Evolutionary conservation across 2,329 filamentous ascomycete genomes (phyloP).

Genomic region (Alternaria sp.): DNA sequence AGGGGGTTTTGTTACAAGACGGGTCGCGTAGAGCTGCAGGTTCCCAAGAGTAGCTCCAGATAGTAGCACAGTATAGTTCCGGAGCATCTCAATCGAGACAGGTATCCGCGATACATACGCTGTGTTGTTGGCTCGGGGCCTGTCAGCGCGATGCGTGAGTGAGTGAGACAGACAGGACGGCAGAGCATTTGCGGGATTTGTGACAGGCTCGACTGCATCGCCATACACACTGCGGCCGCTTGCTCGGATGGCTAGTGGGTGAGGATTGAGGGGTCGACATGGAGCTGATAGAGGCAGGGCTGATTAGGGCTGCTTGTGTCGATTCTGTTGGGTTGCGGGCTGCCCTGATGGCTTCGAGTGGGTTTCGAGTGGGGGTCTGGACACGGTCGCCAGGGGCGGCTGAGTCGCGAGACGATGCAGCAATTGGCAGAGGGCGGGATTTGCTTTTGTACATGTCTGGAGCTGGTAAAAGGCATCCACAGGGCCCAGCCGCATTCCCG

Average conservation of each 20-base stretch:
- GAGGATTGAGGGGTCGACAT: not conserved
- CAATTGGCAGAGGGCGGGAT: conserved; percentile 9
- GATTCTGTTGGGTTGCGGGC: conserved; percentile 1
- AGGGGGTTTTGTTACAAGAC: conserved; percentile 18
- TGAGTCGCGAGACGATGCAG: conserved; percentile 7
- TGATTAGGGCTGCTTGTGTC: not conserved
- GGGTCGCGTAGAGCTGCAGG: conserved; percentile 15
- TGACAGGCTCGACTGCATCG: conserved; percentile 10
- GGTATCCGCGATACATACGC: conserved; percentile 15
- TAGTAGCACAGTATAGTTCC: conserved; percentile 8
- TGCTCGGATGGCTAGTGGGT: conserved; percentile 3
- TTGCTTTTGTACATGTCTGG: conserved; percentile 9
- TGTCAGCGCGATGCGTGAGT: not conserved
- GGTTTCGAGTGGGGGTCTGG: conserved; percentile 6
- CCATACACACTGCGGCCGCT: conserved; percentile 2
- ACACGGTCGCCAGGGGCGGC: conserved; percentile 1
- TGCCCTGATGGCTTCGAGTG: conserved; percentile 2
- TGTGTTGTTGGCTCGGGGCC: not conserved
- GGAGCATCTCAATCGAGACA: conserved; percentile 17
- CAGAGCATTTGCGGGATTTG: conserved; percentile 6
- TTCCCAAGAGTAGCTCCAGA: conserved; percentile 3
- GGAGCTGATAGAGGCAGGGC: not conserved
- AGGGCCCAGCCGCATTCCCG: conserved; percentile 26
- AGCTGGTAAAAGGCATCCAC: conserved; percentile 3
- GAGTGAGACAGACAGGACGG: conserved; percentile 3